Conservation (phyloP, 1,284 basidiomycete species). For the Ustilago loliicola region DNA sequence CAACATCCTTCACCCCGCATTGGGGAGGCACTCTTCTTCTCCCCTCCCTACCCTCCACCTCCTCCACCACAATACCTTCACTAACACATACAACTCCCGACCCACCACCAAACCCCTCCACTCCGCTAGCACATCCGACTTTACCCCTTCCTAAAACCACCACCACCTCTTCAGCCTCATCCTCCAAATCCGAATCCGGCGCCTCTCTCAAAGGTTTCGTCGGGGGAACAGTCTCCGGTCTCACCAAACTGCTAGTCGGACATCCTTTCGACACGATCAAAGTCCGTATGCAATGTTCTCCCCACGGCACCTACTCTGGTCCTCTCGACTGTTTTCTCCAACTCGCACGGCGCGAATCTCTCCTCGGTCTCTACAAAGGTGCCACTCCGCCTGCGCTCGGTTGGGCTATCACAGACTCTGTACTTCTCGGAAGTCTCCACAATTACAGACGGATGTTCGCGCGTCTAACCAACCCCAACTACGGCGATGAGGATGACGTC, state of each 20-base stretch:
- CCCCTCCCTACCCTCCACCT: slow-evolving; percentile 10
- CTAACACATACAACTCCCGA: slow-evolving; percentile 22
- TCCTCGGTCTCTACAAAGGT: slow-evolving; percentile 73
- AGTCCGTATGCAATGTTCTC: slow-evolving; percentile 80
- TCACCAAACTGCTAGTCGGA: slow-evolving; percentile 72
- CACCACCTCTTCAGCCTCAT: background rate
- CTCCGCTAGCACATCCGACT: slow-evolving; percentile 12
- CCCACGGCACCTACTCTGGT: slow-evolving; percentile 78
- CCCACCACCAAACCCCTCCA: slow-evolving; percentile 35
- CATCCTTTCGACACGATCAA: slow-evolving; percentile 79
- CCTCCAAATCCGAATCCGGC: slow-evolving; percentile 20
- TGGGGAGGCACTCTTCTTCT: slow-evolving; percentile 31
- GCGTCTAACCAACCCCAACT: slow-evolving; percentile 22
- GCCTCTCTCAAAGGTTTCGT: slow-evolving; percentile 69
- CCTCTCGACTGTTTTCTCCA: slow-evolving; percentile 78
- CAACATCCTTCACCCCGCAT: slow-evolving; percentile 21
- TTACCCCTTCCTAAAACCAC: background rate
- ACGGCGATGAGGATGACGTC: slow-evolving; percentile 27
- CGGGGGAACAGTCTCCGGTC: slow-evolving; percentile 70
- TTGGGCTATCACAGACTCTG: slow-evolving; percentile 82
- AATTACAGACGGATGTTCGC: slow-evolving; percentile 54
- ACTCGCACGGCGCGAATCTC: slow-evolving; percentile 76
- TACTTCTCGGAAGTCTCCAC: slow-evolving; percentile 79
- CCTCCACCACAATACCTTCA: slow-evolving; percentile 17
- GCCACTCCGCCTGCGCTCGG: slow-evolving; percentile 78